Evolutionary conservation across 1,139 yeast species (phyloP).

Genomic region (Oligophagozyma castellii): DNA sequence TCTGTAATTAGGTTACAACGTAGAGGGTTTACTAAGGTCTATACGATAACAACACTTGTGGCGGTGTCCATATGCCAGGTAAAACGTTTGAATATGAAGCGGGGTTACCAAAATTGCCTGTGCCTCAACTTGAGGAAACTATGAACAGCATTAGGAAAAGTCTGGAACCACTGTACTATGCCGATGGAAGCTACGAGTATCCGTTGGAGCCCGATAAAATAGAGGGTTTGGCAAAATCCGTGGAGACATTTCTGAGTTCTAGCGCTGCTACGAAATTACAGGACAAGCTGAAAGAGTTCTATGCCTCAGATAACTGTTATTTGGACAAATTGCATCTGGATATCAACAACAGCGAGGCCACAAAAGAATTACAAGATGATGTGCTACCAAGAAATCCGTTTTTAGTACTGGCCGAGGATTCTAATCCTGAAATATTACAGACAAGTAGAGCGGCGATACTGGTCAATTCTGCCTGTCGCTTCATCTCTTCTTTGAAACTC

Average conservation of each 20-base stretch:
- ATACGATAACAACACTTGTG: no score
- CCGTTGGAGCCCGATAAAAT: conserved; percentile 17
- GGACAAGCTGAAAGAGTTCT: conserved; percentile 34
- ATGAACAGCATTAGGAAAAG: conserved; percentile 16
- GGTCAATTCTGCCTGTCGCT: conserved; percentile 51
- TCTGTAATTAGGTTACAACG: no score
- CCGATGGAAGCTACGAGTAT: conserved; percentile 22
- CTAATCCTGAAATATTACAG: conserved; percentile 50
- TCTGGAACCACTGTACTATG: conserved; percentile 21
- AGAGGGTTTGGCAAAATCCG: conserved; percentile 8
- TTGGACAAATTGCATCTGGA: conserved; percentile 38
- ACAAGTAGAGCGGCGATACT: conserved; percentile 53
- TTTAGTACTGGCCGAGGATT: conserved; percentile 59
- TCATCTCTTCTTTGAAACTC: conserved; percentile 43
- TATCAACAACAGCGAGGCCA: conserved; percentile 37
- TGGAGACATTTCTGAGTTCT: conserved; percentile 33
- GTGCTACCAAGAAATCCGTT: conserved; percentile 68
- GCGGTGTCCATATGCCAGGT: no score
- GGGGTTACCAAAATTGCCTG: conserved; percentile 16
- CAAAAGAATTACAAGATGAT: conserved; percentile 57
- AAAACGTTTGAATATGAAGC: conserved; percentile 12
- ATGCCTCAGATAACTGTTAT: conserved; percentile 37
- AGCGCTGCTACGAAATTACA: conserved; percentile 36
- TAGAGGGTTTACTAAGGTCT: no score
- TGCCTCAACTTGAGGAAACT: conserved; percentile 15